Evolutionary conservation across 2,329 filamentous ascomycete genomes (phyloP), one percentile per base, ranked within the genome.

Genomic region (Plectosphaerella plurivora): DNA sequence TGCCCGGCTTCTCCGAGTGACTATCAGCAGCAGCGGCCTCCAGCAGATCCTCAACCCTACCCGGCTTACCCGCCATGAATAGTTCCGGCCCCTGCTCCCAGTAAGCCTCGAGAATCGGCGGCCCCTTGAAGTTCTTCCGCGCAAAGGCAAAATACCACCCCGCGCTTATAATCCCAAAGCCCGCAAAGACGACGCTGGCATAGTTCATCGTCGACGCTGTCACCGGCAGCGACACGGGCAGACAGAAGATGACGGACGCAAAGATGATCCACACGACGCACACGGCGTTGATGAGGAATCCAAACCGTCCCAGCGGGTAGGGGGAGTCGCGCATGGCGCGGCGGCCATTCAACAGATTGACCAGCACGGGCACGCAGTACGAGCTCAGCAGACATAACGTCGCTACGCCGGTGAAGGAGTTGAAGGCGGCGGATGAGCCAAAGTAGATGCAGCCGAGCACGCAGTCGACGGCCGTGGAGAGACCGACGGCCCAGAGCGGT

Each of bases 391-490:
- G 78, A 58, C 87, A 91, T 63, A 92, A 91, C 5, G 88, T 91
- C 1, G 88, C 88, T 1, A 91, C 87, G 25, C 88, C 87, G 0
- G 88, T 91, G 68, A 92, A 91, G 11, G 83, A 86, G 73, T 87
- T 88, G 73, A 92, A 92, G 0, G 89, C 89, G 0, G 87, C 86
- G 0, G 82, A 80, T 1, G 84, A 88, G 10, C 89, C 89, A 57
- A 92, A 90, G 71, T 89, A 92, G 67, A 92, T 91, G 58, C 89
- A 76, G 0, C 88, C 88, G 1, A 92, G 76, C 11, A 91, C 70
- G 59, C 83, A 87, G 65, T 88, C 84, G 44, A 92, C 81, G 0
- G 76, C 63, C 0, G 87, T 85, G 0, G 87, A 89, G 2, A 92
- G 74, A 3, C 84, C 71, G 7, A 92, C 75, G 1, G 84, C 87